Conservation (phyloP, 2,329 filamentous ascomycete species). For the Penicillium expansum region DNA sequence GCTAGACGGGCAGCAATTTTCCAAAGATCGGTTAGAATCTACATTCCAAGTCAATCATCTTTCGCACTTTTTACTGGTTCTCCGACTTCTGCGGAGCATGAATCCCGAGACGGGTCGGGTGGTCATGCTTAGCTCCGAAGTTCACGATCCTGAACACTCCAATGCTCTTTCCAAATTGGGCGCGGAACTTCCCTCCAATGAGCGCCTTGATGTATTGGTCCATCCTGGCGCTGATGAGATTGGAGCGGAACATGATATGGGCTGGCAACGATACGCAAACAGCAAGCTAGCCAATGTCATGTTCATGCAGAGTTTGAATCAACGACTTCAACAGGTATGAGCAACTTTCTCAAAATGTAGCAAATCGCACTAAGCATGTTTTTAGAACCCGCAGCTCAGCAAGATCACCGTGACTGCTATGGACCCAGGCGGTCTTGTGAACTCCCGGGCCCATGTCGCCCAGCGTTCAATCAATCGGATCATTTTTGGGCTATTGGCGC, state of each 20-base stretch:
- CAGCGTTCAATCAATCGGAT: neutral
- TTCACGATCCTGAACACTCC: conserved; percentile 7
- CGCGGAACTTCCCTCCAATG: neutral
- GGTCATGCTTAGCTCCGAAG: conserved; percentile 9
- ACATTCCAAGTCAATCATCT: conserved; percentile 14
- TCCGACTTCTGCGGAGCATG: conserved; percentile 9
- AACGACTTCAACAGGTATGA: conserved; percentile 5
- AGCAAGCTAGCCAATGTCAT: conserved; percentile 14
- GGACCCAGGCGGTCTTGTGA: conserved; percentile 8
- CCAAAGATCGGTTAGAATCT: conserved; percentile 4
- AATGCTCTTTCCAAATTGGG: conserved; percentile 5
- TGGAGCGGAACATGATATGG: conserved; percentile 12
- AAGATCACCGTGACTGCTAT: conserved; percentile 10
- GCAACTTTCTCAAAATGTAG: neutral
- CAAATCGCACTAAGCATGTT: neutral
- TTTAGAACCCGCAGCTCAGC: neutral
- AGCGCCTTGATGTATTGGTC: conserved; percentile 1
- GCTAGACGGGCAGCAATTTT: conserved; percentile 1
- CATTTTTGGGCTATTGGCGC: neutral
- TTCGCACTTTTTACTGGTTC: conserved; percentile 7
- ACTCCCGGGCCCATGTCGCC: conserved; percentile 7
- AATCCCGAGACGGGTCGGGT: conserved; percentile 6
- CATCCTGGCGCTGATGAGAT: neutral
- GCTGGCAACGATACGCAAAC: conserved; percentile 10
- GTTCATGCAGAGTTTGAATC: conserved; percentile 12